Base-by-base conservation (phyloP, 2,329 filamentous ascomycete genomes). In the Keithomyces neogunnii region DNA sequence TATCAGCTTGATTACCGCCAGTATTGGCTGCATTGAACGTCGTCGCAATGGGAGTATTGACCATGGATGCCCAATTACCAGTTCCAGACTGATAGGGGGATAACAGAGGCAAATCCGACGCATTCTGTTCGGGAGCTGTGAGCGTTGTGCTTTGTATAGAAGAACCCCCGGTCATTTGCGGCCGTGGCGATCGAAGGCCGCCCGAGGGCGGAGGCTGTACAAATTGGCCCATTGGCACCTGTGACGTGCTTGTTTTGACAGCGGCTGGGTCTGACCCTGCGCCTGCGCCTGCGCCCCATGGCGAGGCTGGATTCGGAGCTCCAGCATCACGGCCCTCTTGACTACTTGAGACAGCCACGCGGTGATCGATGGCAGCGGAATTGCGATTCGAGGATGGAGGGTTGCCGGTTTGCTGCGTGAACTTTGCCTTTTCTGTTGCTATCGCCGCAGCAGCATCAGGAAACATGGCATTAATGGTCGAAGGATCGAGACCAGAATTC, bases 391-490 rank as follows among this genome's bases (percentile, higher is more conserved):
- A 96, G 1, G 88, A 82, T 3, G 91, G 90, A 28, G 86, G 85
- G 57, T 91, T 89, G 53, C 92, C 93, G 3, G 91, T 96, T 66
- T 95, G 88, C 68, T 96, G 91, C 19, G 91, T 95, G 65, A 95
- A 97, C 67, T 96, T 95, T 53, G 91, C 92, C 74, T 96, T 96
- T 70, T 99, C 92, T 55, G 93, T 95, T 30, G 92, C 92, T 67
- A 99, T 97, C n/a, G 93, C 93, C 42, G 92, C 92, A 11, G 93
- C 93, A 44, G 93, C 93, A 73, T 99, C 93, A 5, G 93, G 93
- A 68, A 99, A 99, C 93, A 99, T 97, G 62, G 89, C 90, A 70
- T 96, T 96, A 70, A 99, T 96, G 29, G 89, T 95, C 33, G 86
- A 89, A 4, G 89, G 80, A 66, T 97, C 92, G 51, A 99, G 82